phyloP scores from a whole-genome alignment of 345 rosid species.

The Ricinus communis region DNA sequence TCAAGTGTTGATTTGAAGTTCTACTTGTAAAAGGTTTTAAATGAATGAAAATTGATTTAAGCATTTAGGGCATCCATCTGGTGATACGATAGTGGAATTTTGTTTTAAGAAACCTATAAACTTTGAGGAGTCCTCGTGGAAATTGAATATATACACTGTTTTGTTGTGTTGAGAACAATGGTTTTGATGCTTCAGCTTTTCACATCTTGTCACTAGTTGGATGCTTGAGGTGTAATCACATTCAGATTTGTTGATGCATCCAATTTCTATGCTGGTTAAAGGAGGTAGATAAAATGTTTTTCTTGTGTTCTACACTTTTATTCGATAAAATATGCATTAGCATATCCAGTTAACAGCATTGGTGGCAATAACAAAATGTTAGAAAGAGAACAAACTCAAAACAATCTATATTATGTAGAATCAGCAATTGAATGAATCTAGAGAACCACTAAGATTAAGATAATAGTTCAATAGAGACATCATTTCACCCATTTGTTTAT shows the following conservation, averaged over 20 bases:
- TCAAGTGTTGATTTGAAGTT: background rate
- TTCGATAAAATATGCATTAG: background rate
- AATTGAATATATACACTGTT: background rate
- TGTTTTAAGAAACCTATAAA: background rate
- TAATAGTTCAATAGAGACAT: background rate
- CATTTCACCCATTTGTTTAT: background rate
- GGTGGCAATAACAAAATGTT: background rate
- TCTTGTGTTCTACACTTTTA: background rate
- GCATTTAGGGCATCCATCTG: background rate
- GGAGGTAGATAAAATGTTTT: background rate
- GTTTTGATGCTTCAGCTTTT: background rate
- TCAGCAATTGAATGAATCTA: background rate
- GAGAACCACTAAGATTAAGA: background rate
- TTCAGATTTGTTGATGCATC: background rate
- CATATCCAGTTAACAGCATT: background rate
- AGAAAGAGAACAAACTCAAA: background rate
- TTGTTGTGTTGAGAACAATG: background rate
- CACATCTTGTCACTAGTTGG: background rate
- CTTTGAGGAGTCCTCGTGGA: background rate
- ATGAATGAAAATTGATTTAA: background rate
- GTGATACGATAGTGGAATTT: background rate
- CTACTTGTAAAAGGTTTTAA: too few species aligned
- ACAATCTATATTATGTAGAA: background rate
- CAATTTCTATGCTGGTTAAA: background rate
- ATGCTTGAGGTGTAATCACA: conserved; percentile 2